Base-by-base conservation (phyloP, 2,329 filamentous ascomycete species). In the Zymoseptoria brevis region DNA sequence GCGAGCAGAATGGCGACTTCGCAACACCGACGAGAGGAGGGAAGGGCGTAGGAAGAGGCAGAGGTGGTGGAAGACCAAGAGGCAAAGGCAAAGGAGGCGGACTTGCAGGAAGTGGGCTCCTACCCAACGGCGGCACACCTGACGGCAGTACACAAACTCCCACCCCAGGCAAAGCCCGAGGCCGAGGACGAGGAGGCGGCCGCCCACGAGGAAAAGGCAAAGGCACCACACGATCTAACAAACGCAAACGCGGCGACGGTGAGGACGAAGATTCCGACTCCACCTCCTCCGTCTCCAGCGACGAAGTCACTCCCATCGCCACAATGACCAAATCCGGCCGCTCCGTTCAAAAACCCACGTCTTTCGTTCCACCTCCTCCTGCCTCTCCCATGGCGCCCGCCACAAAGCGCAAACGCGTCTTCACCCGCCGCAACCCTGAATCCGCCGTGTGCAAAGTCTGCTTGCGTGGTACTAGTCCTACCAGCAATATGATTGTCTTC, bases 401-500 rank as follows among this genome's bases (percentile, higher is more conserved):
- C 48, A 69, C 75, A 73, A 82, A 79, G 74, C 77, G 81, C 61
- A 86, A 86, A 74, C 81, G 84, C 62, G 84, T 81, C 21, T 80
- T 80, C 68, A 63, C 76, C 69, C 62, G 74, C 63, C 77, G 74
- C 64, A 83, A 74, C 75, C 72, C 73, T 62, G 83, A 85, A 68
- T 78, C 83, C 61, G 80, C 80, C 13, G 79, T 88, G 30, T 94
- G 89, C 76, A 86, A 85, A 66, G 81, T 83, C 63, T 95, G 90
- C 74, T 81, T 85, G 56, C 80, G 89, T 64, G 85, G 87, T 8
- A 82, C 87, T 64, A 89, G 87, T 68, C 86, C 87, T 2, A 72
- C 78, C n/a, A 84, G 78, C 66, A 94, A 94, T 74, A 83, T 86
- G 75, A 92, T 95, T 70, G 89, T 94, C 2, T 90, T 92, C 73